Evolutionary conservation across 768 basidiomycete genomes (phyloP).

Genomic region (Wakefieldia striispora): DNA sequence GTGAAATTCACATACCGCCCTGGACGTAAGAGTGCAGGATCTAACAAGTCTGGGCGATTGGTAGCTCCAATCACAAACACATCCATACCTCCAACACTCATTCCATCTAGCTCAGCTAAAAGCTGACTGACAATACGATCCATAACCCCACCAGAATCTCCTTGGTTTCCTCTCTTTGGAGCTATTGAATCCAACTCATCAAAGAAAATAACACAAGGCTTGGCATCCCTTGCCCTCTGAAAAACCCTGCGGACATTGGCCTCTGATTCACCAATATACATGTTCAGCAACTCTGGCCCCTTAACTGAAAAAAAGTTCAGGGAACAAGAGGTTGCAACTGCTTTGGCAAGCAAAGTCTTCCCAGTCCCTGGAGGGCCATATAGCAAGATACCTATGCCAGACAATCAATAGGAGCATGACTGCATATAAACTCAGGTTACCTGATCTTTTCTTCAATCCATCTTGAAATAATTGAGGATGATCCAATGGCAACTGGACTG

Average conservation of each 20-base stretch:
- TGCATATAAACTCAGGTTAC: slow-evolving; percentile 36
- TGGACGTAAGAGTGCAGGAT: slow-evolving; percentile 85
- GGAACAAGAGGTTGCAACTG: slow-evolving; percentile 92
- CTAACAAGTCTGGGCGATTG: slow-evolving; percentile 89
- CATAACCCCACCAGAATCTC: slow-evolving; percentile 97
- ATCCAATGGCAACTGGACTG: slow-evolving; percentile 88
- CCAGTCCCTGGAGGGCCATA: slow-evolving; percentile 97
- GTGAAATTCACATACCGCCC: slow-evolving; percentile 56
- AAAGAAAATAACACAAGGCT: slow-evolving; percentile 95
- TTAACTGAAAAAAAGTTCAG: slow-evolving; percentile 98
- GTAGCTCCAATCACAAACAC: slow-evolving; percentile 97
- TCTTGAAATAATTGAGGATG: slow-evolving; percentile 87
- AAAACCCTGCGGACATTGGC: slow-evolving; percentile 95
- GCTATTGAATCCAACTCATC: slow-evolving; percentile 95
- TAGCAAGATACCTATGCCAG: slow-evolving; percentile 69
- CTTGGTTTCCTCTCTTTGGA: slow-evolving; percentile 91
- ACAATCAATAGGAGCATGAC: background rate
- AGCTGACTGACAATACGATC: slow-evolving; percentile 96
- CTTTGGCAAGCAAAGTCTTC: slow-evolving; percentile 93
- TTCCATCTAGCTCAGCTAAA: slow-evolving; percentile 91
- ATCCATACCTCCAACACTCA: slow-evolving; percentile 64
- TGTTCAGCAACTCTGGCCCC: slow-evolving; percentile 92
- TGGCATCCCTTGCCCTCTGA: slow-evolving; percentile 86
- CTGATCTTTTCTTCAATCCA: slow-evolving; percentile 94
- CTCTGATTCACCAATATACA: slow-evolving; percentile 98